Evolutionary conservation across 257 asterid species (phyloP).

Genomic region (Nicotiana noctiflora): DNA sequence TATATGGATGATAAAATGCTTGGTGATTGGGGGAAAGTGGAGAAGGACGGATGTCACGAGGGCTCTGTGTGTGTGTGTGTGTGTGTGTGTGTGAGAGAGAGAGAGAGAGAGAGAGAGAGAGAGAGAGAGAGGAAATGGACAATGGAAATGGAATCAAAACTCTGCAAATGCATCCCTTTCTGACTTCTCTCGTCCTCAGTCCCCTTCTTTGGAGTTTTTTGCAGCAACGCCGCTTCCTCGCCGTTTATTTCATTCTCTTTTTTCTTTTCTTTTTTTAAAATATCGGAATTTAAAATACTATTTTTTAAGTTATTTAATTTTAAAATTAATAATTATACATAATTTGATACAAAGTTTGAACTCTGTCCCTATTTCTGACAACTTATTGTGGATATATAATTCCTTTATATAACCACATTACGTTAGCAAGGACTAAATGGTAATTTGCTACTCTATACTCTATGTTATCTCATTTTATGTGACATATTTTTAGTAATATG

Average conservation of each 20-base stretch:
- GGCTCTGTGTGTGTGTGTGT: neutral
- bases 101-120: slow-evolving; percentile 8
- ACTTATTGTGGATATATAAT: too few species aligned
- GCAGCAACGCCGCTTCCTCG: neutral
- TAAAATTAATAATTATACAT: too few species aligned
- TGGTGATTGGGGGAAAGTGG: neutral
- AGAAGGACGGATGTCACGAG: slow-evolving; percentile 28
- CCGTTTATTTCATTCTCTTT: neutral
- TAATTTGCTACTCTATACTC: too few species aligned
- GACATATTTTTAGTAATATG: too few species aligned
- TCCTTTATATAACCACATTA: too few species aligned
- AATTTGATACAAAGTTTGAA: too few species aligned
- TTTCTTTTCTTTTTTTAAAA: neutral
- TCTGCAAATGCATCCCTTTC: slow-evolving; percentile 15
- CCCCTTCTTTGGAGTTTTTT: slow-evolving; percentile 1
- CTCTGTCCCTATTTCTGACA: too few species aligned
- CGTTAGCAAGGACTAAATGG: too few species aligned
- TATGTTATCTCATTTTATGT: too few species aligned
- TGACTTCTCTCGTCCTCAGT: neutral
- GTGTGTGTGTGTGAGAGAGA: too few species aligned
- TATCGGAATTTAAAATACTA: too few species aligned
- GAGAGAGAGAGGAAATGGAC: slow-evolving; percentile 36
- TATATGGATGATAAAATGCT: neutral
- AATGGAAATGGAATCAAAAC: slow-evolving; percentile 57
- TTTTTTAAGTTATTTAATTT: too few species aligned